Evolutionary conservation across 306 rosid species (phyloP).

Genomic region (Mimosa bimucronata): DNA sequence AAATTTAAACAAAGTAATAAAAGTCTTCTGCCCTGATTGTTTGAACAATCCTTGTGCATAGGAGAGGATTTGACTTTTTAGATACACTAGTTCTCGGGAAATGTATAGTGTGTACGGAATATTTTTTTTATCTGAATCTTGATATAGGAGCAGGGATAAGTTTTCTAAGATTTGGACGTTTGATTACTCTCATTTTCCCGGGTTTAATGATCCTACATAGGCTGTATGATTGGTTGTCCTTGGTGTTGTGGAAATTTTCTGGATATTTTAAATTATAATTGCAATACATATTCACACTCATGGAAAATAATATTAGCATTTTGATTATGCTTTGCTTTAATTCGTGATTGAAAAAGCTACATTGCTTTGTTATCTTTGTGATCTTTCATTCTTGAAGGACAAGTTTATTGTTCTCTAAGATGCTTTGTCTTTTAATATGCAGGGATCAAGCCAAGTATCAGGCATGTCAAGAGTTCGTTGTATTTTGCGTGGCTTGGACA

Average conservation of each 20-base stretch:
- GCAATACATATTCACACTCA: background rate
- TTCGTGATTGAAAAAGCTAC: background rate
- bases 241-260: background rate
- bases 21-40: background rate
- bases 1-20: background rate
- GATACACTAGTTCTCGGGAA: background rate
- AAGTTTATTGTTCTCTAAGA: conserved; percentile 10
- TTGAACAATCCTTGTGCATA: background rate
- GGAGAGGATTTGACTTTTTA: background rate
- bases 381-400: background rate
- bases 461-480: conserved; percentile 80
- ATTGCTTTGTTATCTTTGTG: background rate
- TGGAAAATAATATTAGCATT: background rate
- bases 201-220: background rate
- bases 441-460: conserved; percentile 64
- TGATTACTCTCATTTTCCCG: background rate
- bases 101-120: background rate
- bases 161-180: background rate
- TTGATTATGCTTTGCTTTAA: background rate
- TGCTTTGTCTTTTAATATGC: conserved; percentile 34
- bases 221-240: background rate
- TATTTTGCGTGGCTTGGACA: conserved; percentile 71
- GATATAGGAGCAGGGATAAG: background rate
- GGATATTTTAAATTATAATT: conserved; percentile 17
- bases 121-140: conserved; percentile 5